Base-by-base conservation (phyloP, 2,329 filamentous ascomycete genomes). In the Cladosporium sphaerospermum region DNA sequence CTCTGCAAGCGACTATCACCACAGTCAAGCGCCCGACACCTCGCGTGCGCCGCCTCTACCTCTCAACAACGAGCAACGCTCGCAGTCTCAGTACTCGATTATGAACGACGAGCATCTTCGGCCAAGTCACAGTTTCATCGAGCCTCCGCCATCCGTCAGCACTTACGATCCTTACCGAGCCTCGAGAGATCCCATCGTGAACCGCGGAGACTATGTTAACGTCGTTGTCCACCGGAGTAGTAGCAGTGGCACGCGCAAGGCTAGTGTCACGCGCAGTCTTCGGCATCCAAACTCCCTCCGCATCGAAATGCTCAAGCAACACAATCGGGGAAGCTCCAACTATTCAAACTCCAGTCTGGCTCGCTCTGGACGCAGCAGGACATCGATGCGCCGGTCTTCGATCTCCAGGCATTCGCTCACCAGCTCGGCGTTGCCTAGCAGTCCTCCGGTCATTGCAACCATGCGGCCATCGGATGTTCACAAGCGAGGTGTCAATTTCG, bases 1-100 rank as follows among this genome's bases (percentile, higher is more conserved):
- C 65, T 96, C 92, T 1, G 80, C 85, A 53, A 96, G 90, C 69
- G 92, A 97, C 64, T 93, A 95, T 62, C 92, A 96, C 63, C 89
- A 95, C 63, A 79, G 88, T 51, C 61, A 61, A 11, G 73, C 67
- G 58, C 63, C 66, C n/a, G 62, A 61, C 7, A 55, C 63, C 11
- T 52, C 56, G 6, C 66, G 71, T 45, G 52, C 68, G 36, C 65
- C 69, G 28, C 62, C 70, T 9, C 55, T 73, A 42, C 69, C 72
- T 3, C 50, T 61, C 1, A 61, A 62, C 4, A 58, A 56, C 37
- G 71, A 74, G 54, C 67, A 69, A 47, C 75, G 75, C 43, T 73
- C 75, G 6, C 72, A 77, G 45, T 82, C 80, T 4, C 75, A 78
- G 41, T 80, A 77, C 59, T 81, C 80, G 1, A 78, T 81, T 50